Evolutionary conservation across 2,329 filamentous ascomycete genomes (phyloP), one percentile per base, ranked within the genome.

Genomic region (Colletotrichum trifolii): DNA sequence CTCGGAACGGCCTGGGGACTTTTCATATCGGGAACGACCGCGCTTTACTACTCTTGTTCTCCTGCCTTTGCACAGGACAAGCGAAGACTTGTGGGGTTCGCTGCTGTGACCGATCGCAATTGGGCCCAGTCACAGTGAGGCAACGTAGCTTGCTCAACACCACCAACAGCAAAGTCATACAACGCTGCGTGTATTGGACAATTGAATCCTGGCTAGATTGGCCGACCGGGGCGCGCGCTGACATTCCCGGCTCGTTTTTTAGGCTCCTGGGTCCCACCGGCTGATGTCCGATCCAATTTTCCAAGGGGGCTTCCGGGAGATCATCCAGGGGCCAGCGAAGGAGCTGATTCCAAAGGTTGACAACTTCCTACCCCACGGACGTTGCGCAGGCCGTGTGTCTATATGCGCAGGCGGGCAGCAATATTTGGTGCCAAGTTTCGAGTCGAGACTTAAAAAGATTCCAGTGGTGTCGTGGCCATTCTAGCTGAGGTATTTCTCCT

Each of bases 281-380:
- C 58, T 62, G 63, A 49, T 62, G 46, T 66, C 49, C 66, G 66
- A 67, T 67, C 66, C 57, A 62, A 25, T 48, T 55, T 53, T 57
- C 57, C 25, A 25, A 63, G 66, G 66, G 66, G 62, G 15, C 15
- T 52, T 63, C 50, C 66, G 66, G 66, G 63, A 67, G 66, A 67
- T 66, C 66, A 66, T 59, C 66, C 54, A 63, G 58, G 66, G 63
- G 54, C 53, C 54, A 58, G 63, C 33, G 65, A 59, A 62, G 60
- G 50, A 42, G 47, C 45, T 63, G 15, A 49, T 59, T 35, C 46
- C 25, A 61, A 54, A 25, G 62, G 52, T 47, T 52, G 50, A 38
- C 43, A 15, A 46, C n/a, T 55, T 42, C 5, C 57, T 25, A 40
- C 47, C 50, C 62, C 62, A 34, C 36, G 43, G 47, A 36, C 39